These are phyloP conservation scores for Kernera saxatilis DNA, from an alignment of 345 rosid genomes.

Conservation along the genomic window DNA sequence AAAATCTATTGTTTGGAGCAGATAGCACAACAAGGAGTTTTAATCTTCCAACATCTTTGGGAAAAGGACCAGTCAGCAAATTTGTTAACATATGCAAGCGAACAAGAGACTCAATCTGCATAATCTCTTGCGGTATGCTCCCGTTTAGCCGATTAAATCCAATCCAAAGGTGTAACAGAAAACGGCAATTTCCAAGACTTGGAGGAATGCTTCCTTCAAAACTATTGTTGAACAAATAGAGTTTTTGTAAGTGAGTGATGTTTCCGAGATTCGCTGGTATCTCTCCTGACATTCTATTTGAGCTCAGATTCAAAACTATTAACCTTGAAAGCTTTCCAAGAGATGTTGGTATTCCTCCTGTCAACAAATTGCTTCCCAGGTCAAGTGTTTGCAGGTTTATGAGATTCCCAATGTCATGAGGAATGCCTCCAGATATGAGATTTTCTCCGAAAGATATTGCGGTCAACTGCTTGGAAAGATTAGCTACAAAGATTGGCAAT, in stretches of 20 bases:
- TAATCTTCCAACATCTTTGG: not conserved
- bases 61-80: not conserved
- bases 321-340: not conserved
- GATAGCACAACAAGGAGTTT: not conserved
- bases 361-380: not conserved
- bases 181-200: conserved; percentile 43
- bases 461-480: not conserved
- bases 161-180: not conserved
- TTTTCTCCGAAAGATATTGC: not conserved
- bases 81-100: not conserved
- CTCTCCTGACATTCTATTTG: conserved; percentile 43
- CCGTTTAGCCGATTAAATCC: not conserved
- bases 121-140: not conserved
- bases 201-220: conserved; percentile 49
- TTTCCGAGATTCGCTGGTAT: conserved; percentile 54
- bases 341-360: not conserved
- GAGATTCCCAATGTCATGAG: conserved; percentile 1
- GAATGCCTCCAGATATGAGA: not conserved
- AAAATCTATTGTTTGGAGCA: not conserved
- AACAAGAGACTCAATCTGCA: not conserved
- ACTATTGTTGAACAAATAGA: conserved; percentile 34
- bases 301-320: not conserved
- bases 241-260: conserved; percentile 35
- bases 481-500: not conserved
- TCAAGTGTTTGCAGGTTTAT: not conserved